phyloP scores from a whole-genome alignment of 2,329 filamentous ascomycete genomes.

The Rutstroemia sp. region DNA sequence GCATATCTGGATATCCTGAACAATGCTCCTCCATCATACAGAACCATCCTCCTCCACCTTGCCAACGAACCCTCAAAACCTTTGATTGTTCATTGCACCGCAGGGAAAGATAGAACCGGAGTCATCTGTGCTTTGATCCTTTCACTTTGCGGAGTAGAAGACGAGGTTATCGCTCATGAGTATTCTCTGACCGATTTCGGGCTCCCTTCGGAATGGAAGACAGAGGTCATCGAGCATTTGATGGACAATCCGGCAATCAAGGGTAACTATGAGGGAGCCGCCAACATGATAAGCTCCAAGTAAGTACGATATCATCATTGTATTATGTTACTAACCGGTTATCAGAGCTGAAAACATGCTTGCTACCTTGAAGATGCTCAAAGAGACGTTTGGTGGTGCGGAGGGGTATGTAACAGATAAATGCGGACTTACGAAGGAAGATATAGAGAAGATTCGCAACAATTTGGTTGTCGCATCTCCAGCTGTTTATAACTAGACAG shows the following conservation, averaged over 20 bases:
- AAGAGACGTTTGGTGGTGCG: slow-evolving; percentile 52
- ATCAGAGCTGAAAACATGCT: slow-evolving; percentile 42
- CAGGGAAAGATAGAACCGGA: slow-evolving; percentile 72
- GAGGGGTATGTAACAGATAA: slow-evolving; percentile 54
- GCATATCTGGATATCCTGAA: slow-evolving; percentile 57
- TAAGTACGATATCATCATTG: slow-evolving; percentile 12
- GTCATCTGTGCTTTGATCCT: slow-evolving; percentile 61
- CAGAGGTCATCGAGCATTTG: slow-evolving; percentile 42
- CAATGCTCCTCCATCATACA: slow-evolving; percentile 44
- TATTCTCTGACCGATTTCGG: slow-evolving; percentile 61
- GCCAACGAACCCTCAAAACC: slow-evolving; percentile 36
- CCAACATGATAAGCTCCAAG: slow-evolving; percentile 37
- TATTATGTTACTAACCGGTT: slow-evolving; percentile 4
- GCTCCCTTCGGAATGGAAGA: slow-evolving; percentile 42
- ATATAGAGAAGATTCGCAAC: slow-evolving; percentile 44
- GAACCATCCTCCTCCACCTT: slow-evolving; percentile 39
- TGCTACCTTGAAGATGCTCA: slow-evolving; percentile 44
- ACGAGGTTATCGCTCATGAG: slow-evolving; percentile 55
- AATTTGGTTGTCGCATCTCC: slow-evolving; percentile 37
- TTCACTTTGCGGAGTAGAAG: slow-evolving; percentile 52
- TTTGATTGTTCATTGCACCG: slow-evolving; percentile 65
- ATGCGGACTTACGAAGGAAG: slow-evolving; percentile 48
- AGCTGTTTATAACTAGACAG: slow-evolving; percentile 9
- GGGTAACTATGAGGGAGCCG: slow-evolving; percentile 30
- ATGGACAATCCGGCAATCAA: slow-evolving; percentile 43